Percentiles rank a stretch among this genome's conserved stretches.
These are phyloP conservation scores for Ligustrum vulgare DNA, from an alignment of 257 asterid genomes.

Conservation along the genomic window DNA sequence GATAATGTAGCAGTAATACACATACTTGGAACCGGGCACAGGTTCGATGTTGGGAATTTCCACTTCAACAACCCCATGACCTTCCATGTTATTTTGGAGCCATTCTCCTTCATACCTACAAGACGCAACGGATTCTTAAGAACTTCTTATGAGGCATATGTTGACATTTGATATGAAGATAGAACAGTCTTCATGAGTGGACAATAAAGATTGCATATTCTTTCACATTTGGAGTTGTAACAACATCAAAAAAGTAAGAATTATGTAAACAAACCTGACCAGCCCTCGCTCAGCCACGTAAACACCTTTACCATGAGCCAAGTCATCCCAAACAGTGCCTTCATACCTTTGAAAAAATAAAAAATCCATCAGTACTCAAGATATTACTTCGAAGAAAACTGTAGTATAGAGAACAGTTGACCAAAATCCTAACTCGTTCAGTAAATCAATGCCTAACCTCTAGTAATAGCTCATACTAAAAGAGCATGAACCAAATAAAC, in stretches of 20 bases:
- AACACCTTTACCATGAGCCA: constrained; percentile 98
- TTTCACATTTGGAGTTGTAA: neutral
- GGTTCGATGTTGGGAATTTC: constrained; percentile 83
- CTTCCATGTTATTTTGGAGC: constrained; percentile 95
- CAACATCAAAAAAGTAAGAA: constrained; percentile 1
- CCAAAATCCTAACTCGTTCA: neutral
- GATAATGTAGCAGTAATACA: constrained; percentile 17
- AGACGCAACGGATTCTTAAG: constrained; percentile 18
- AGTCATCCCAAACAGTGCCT: constrained; percentile 99
- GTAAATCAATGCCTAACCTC: neutral
- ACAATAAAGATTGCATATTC: neutral
- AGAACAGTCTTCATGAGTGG: constrained; percentile 7
- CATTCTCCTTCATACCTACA: constrained; percentile 96
- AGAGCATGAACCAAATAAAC: neutral
- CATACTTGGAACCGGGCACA: constrained; percentile 91
- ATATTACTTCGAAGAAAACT: constrained; percentile 6
- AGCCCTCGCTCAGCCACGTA: constrained; percentile 79
- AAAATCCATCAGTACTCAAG: constrained; percentile 16
- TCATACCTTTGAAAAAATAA: constrained; percentile 65
- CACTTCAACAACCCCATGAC: constrained; percentile 99
- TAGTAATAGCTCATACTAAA: neutral
- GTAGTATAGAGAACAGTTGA: neutral
- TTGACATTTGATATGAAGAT: neutral
- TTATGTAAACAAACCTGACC: constrained; percentile 65
- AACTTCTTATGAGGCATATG: neutral